These are phyloP conservation scores for Hyaloscypha variabilis DNA, from an alignment of 495 filamentous ascomycete genomes.

Conservation along the genomic window DNA sequence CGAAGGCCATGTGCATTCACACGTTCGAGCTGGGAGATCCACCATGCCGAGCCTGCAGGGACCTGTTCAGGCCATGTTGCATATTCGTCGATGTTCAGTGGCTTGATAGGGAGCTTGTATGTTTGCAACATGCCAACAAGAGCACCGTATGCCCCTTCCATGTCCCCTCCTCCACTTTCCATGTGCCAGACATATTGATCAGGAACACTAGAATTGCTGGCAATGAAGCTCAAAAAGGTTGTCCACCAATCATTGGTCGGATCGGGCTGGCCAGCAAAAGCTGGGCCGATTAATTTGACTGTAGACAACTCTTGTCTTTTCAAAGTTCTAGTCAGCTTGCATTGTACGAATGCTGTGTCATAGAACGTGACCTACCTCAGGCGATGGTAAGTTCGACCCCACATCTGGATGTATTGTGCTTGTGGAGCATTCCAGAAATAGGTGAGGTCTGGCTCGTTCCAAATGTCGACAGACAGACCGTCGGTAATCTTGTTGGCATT, in stretches of 20 bases:
- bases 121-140: conserved; percentile 31
- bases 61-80: conserved; percentile 39
- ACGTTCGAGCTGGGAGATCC: conserved; percentile 43
- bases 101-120: conserved; percentile 36
- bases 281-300: conserved; percentile 33
- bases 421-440: conserved; percentile 37
- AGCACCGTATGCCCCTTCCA: conserved; percentile 31
- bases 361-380: conserved; percentile 29
- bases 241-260: conserved; percentile 37
- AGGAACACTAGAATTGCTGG: conserved; percentile 37
- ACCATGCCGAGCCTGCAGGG: conserved; percentile 42
- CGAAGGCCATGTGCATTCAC: conserved; percentile 41
- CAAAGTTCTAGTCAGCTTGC: not conserved
- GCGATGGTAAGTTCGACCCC: conserved; percentile 34
- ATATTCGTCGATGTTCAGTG: conserved; percentile 49
- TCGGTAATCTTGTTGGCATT: conserved; percentile 35
- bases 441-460: conserved; percentile 46
- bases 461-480: conserved; percentile 41
- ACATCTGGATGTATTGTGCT: conserved; percentile 40
- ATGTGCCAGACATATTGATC: conserved; percentile 44
- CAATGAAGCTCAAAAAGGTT: conserved; percentile 33
- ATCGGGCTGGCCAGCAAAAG: conserved; percentile 30
- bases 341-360: not conserved
- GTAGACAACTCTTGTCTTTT: conserved; percentile 30
- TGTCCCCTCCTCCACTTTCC: conserved; percentile 35